Evolutionary conservation across 805 yeast species (phyloP).

Genomic region (Debaryomyces prosopidis): DNA sequence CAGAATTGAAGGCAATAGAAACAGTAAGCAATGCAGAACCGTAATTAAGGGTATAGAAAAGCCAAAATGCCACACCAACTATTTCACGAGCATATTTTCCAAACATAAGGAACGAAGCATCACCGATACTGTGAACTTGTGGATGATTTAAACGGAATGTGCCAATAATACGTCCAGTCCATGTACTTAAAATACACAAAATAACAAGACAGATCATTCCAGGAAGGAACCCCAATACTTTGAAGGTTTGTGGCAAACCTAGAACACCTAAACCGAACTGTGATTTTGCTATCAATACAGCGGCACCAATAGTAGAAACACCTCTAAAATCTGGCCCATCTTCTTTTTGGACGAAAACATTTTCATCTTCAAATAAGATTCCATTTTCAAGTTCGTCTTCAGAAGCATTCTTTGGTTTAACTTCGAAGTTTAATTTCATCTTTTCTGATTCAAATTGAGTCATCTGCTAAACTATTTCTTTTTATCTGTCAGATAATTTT

Average conservation of each 20-base stretch:
- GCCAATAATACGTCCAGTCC: slow-evolving; percentile 10
- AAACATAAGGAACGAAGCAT: slow-evolving; percentile 9
- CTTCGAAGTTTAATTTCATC: too few species aligned
- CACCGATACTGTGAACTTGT: slow-evolving; percentile 9
- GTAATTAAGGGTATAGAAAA: slow-evolving; percentile 6
- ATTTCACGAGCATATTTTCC: slow-evolving; percentile 9
- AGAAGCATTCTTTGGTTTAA: too few species aligned
- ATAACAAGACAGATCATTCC: slow-evolving; percentile 8
- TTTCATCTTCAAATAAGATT: too few species aligned
- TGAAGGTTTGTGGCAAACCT: slow-evolving; percentile 8
- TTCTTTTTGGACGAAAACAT: slow-evolving; percentile 5
- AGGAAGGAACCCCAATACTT: slow-evolving; percentile 9
- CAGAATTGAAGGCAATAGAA: slow-evolving; percentile 9
- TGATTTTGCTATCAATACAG: slow-evolving; percentile 9
- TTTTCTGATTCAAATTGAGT: too few species aligned
- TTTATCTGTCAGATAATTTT: too few species aligned
- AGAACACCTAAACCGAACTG: slow-evolving; percentile 11
- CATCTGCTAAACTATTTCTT: too few species aligned
- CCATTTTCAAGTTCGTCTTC: too few species aligned
- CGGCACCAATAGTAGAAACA: slow-evolving; percentile 8
- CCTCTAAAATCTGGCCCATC: slow-evolving; percentile 10
- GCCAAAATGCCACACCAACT: slow-evolving; percentile 8
- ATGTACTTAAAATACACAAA: slow-evolving; percentile 7
- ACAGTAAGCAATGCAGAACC: slow-evolving; percentile 7
- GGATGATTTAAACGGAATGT: slow-evolving; percentile 10